phyloP scores from a whole-genome alignment of 1,139 yeast species.

The Pneumocystis wakefieldiae region DNA sequence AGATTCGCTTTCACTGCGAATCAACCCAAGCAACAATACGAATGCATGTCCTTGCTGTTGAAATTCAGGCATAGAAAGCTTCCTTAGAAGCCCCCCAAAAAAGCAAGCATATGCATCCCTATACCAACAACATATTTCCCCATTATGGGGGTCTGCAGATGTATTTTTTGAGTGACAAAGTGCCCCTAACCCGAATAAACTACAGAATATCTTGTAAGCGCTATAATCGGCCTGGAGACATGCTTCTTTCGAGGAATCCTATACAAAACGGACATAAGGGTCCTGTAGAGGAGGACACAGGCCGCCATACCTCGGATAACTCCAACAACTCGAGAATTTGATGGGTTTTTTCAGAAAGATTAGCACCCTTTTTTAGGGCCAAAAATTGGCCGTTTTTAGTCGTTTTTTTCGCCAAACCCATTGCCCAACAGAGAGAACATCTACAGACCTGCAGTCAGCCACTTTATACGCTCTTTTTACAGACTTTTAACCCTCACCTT shows the following conservation, averaged over 20 bases:
- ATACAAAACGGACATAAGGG: slow-evolving; percentile 41
- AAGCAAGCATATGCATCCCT: slow-evolving; percentile 12
- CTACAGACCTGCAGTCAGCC: no score
- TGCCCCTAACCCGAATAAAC: slow-evolving; percentile 46
- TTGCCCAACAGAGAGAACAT: not conserved
- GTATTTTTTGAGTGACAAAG: slow-evolving; percentile 41
- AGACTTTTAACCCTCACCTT: no score
- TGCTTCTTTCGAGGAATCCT: slow-evolving; percentile 24
- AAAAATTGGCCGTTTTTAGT: slow-evolving; percentile 21
- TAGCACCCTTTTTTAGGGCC: slow-evolving; percentile 25
- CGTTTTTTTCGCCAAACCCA: not conserved
- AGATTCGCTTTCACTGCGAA: slow-evolving; percentile 48
- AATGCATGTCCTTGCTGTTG: not conserved
- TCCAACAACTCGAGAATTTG: slow-evolving; percentile 34
- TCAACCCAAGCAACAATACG: slow-evolving; percentile 33
- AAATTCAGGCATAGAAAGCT: not conserved
- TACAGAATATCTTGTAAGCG: slow-evolving; percentile 22
- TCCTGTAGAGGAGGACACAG: slow-evolving; percentile 36
- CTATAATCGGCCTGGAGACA: slow-evolving; percentile 27
- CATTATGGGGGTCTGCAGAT: slow-evolving; percentile 24
- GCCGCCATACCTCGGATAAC: slow-evolving; percentile 25
- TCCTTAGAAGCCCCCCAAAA: not conserved
- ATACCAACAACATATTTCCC: slow-evolving; percentile 16
- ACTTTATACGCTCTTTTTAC: no score
- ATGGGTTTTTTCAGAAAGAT: slow-evolving; percentile 35